Percentiles rank a stretch among this genome's conserved stretches.
Evolutionary conservation across 1,139 yeast genomes (phyloP).

Genomic region (Scheffersomyces parashehatae): DNA sequence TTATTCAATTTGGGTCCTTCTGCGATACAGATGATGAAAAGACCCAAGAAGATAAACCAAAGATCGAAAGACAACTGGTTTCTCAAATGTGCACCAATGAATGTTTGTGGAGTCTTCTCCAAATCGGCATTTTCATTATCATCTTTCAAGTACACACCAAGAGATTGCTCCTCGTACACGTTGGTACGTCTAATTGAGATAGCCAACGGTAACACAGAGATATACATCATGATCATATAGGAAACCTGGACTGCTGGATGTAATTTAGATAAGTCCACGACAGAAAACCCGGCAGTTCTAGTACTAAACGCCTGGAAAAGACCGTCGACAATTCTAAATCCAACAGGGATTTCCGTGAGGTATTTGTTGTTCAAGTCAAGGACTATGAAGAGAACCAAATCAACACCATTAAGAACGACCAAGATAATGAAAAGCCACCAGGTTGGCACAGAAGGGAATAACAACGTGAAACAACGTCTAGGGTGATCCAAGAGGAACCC

Average conservation of each 20-base stretch:
- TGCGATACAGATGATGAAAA: constrained; percentile 82
- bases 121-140: constrained; percentile 30
- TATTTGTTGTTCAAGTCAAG: constrained; percentile 63
- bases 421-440: constrained; percentile 89
- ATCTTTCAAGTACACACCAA: constrained; percentile 72
- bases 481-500: constrained; percentile 93
- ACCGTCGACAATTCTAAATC: constrained; percentile 76
- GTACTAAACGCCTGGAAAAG: constrained; percentile 89
- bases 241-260: constrained; percentile 94
- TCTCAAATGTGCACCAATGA: constrained; percentile 84
- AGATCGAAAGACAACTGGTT: constrained; percentile 91
- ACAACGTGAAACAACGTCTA: constrained; percentile 88
- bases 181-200: constrained; percentile 95
- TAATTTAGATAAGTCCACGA: constrained; percentile 64
- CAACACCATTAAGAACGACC: constrained; percentile 70
- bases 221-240: constrained; percentile 96
- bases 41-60: constrained; percentile 88
- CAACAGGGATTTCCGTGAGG: constrained; percentile 54
- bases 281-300: constrained; percentile 89
- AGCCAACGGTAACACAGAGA: constrained; percentile 93
- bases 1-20: constrained; percentile 66
- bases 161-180: constrained; percentile 94
- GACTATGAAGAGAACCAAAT: constrained; percentile 74
- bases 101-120: constrained; percentile 52
- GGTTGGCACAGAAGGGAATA: constrained; percentile 90